Percentiles rank a stretch among this genome's conserved stretches.
Evolutionary conservation across 192 early-diverging fungal genomes (phyloP).

Genomic region (Rhizophlyctis rosea): DNA sequence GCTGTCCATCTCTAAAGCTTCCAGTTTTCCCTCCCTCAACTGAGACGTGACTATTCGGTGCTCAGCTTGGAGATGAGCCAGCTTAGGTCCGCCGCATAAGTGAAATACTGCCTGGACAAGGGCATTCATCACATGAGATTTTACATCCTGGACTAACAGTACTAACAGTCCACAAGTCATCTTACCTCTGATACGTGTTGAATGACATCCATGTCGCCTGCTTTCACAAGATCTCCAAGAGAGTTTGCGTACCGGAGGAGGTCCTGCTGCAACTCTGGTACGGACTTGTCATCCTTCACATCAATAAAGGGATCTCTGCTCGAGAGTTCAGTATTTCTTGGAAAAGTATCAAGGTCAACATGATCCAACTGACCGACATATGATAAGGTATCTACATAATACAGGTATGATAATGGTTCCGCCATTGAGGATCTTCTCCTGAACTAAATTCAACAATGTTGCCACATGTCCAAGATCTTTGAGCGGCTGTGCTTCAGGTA

Average conservation of each 20-base stretch:
- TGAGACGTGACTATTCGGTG: not conserved
- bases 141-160: not conserved
- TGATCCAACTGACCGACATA: not conserved
- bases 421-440: not conserved
- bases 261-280: conserved; percentile 10
- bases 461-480: not conserved
- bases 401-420: not conserved
- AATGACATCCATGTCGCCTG: not conserved
- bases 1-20: not conserved
- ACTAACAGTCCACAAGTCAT: not conserved
- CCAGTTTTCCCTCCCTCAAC: not conserved
- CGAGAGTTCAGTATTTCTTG: not conserved
- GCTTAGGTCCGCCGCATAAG: not conserved
- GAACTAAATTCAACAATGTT: not conserved
- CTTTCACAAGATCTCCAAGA: conserved; percentile 8
- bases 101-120: not conserved
- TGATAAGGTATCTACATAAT: not conserved
- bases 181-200: not conserved
- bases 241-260: not conserved
- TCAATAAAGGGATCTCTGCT: conserved; percentile 2
- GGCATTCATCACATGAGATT: no score
- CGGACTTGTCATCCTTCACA: conserved; percentile 7
- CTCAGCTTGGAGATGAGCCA: not conserved
- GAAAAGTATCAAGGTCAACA: not conserved
- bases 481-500: no score